Conservation (phyloP, 805 yeast species). For the Schwanniomyces pseudopolymorphus region DNA sequence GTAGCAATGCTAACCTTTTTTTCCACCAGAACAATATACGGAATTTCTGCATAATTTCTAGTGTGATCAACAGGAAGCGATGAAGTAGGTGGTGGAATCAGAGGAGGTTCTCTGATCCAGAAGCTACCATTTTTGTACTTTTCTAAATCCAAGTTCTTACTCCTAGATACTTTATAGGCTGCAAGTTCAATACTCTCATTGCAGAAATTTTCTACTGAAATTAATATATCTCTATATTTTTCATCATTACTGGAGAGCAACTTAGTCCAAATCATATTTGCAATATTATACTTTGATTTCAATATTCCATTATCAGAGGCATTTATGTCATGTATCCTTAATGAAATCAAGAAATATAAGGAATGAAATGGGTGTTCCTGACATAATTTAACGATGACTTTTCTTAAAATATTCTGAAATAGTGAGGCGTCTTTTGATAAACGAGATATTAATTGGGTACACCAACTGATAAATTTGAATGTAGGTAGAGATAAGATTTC, state of each 20-base stretch:
- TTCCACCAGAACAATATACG: conserved; percentile 48
- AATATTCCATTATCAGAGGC: conserved; percentile 25
- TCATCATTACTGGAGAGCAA: conserved; percentile 25
- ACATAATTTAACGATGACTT: conserved; percentile 48
- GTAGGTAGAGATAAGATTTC: conserved; percentile 49
- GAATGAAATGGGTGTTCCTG: conserved; percentile 71
- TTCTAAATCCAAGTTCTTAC: conserved; percentile 27
- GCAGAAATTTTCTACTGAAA: conserved; percentile 51
- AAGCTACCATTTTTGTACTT: conserved; percentile 40
- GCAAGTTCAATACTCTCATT: conserved; percentile 53
- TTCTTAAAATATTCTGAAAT: conserved; percentile 58
- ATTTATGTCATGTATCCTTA: conserved; percentile 45
- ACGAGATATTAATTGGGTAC: conserved; percentile 76
- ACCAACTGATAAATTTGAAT: conserved; percentile 73
- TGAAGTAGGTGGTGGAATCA: conserved; percentile 69
- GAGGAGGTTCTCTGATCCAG: conserved; percentile 54
- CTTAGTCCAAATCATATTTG: conserved; percentile 45
- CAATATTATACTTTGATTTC: conserved; percentile 48
- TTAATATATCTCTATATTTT: conserved; percentile 30
- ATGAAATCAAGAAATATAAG: conserved; percentile 59
- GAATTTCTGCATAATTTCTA: conserved; percentile 45
- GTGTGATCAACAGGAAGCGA: conserved; percentile 41
- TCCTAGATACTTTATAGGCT: conserved; percentile 37
- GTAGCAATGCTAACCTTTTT: conserved; percentile 58
- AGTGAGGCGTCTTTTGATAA: conserved; percentile 45